Evolutionary conservation across 2,329 filamentous ascomycete species (phyloP).

Genomic region (Fusarium sp.): DNA sequence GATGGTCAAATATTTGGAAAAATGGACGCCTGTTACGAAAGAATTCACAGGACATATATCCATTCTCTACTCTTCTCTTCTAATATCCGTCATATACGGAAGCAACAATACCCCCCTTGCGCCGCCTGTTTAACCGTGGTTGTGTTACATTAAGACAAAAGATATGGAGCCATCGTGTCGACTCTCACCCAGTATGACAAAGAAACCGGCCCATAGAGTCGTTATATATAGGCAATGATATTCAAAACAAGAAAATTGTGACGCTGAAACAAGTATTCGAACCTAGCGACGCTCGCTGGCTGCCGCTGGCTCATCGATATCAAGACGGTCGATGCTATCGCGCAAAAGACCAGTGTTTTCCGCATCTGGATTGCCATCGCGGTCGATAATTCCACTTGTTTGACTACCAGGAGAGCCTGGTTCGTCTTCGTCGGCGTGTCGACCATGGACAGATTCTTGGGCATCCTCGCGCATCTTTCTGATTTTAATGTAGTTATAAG

Average conservation of each 20-base stretch:
- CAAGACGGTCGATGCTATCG: slow-evolving; percentile 51
- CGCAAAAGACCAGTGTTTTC: slow-evolving; percentile 60
- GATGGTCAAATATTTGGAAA: neutral
- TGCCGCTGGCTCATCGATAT: slow-evolving; percentile 49
- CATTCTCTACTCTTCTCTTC: neutral
- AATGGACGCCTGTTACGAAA: neutral
- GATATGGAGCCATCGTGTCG: slow-evolving; percentile 12
- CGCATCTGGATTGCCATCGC: slow-evolving; percentile 56
- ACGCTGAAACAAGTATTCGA: slow-evolving; percentile 27
- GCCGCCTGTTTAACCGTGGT: slow-evolving; percentile 14
- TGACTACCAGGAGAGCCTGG: slow-evolving; percentile 50
- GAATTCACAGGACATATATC: neutral
- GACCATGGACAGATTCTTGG: slow-evolving; percentile 60
- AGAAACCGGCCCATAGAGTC: slow-evolving; percentile 22
- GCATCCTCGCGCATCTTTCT: slow-evolving; percentile 87
- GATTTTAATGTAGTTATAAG: slow-evolving; percentile 97
- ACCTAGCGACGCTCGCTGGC: slow-evolving; percentile 31
- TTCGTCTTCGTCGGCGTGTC: slow-evolving; percentile 49
- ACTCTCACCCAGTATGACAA: slow-evolving; percentile 19
- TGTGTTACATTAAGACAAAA: slow-evolving; percentile 38
- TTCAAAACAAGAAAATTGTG: slow-evolving; percentile 24
- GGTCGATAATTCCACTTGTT: slow-evolving; percentile 56
- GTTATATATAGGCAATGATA: slow-evolving; percentile 28
- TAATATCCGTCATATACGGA: slow-evolving; percentile 2
- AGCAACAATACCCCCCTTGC: slow-evolving; percentile 19